Percentiles rank a stretch among this genome's conserved stretches.
Evolutionary conservation across 768 basidiomycete species (phyloP).

Genomic region (Rhodotorula graminis): DNA sequence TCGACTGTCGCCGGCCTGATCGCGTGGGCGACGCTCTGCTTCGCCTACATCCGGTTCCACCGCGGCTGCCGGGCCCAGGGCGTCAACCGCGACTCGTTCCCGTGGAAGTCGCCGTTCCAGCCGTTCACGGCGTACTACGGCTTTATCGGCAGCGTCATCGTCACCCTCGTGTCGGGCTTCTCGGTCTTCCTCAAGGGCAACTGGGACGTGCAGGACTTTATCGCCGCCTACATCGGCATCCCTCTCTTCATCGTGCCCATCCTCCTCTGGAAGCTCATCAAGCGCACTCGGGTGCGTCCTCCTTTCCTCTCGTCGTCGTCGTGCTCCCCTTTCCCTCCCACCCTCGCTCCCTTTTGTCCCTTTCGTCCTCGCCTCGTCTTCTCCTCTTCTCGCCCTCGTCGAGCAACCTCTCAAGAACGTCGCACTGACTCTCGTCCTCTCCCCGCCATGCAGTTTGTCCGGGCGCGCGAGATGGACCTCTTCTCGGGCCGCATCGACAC

Average conservation of each 20-base stretch:
- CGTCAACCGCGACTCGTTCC: conserved; percentile 44
- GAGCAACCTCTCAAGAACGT: too few relatives aligned
- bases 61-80: conserved; percentile 47
- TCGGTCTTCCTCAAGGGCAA: conserved; percentile 48
- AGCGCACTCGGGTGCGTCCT: conserved; percentile 39
- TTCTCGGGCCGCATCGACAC: conserved; percentile 27
- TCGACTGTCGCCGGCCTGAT: conserved; percentile 28
- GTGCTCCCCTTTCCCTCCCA: too few relatives aligned
- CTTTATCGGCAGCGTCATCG: conserved; percentile 44
- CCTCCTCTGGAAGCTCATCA: conserved; percentile 47
- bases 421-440: neutral
- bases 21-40: conserved; percentile 30
- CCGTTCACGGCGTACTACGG: conserved; percentile 46
- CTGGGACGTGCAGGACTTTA: conserved; percentile 46
- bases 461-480: conserved; percentile 27
- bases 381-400: too few relatives aligned
- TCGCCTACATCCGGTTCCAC: conserved; percentile 37
- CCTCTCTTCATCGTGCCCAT: conserved; percentile 46
- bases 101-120: conserved; percentile 48
- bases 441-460: conserved; percentile 5
- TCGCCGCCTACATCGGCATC: conserved; percentile 48
- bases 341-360: too few relatives aligned
- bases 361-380: too few relatives aligned
- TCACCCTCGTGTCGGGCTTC: conserved; percentile 44
- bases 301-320: neutral